Evolutionary conservation across 805 yeast species (phyloP).

Genomic region (Wickerhamiella brachini): DNA sequence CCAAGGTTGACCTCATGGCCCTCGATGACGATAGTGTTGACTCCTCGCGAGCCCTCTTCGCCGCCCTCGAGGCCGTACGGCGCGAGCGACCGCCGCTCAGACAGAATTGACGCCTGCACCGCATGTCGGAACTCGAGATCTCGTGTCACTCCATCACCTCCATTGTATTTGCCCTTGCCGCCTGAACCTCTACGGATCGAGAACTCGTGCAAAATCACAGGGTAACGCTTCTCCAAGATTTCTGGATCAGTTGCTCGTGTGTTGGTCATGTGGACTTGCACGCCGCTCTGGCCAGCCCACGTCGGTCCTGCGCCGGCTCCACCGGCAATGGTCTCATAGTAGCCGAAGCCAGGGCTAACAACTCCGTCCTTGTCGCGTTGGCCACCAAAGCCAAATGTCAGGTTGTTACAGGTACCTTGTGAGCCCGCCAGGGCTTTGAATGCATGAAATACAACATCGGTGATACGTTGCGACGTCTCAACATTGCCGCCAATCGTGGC

Average conservation of each 20-base stretch:
- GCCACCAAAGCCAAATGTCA: slow-evolving; percentile 80
- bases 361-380: slow-evolving; percentile 26
- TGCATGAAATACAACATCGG: slow-evolving; percentile 78
- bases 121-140: slow-evolving; percentile 69
- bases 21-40: slow-evolving; percentile 32
- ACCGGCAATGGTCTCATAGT: slow-evolving; percentile 90
- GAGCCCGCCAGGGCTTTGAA: slow-evolving; percentile 87
- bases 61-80: slow-evolving; percentile 89
- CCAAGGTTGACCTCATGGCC: slow-evolving; percentile 35
- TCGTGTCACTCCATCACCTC: slow-evolving; percentile 80
- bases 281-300: slow-evolving; percentile 81
- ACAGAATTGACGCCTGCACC: slow-evolving; percentile 63
- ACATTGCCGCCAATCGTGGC: slow-evolving; percentile 96
- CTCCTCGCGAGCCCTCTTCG: slow-evolving; percentile 56
- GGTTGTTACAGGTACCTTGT: slow-evolving; percentile 90
- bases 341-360: slow-evolving; percentile 60
- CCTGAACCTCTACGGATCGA: slow-evolving; percentile 63
- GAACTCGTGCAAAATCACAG: slow-evolving; percentile 62
- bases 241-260: slow-evolving; percentile 89
- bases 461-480: slow-evolving; percentile 84
- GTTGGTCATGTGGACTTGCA: slow-evolving; percentile 88
- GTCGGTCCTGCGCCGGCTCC: slow-evolving; percentile 87
- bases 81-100: slow-evolving; percentile 71
- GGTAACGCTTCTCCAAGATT: slow-evolving; percentile 76
- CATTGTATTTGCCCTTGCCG: slow-evolving; percentile 56